Evolutionary conservation across 2,329 filamentous ascomycete genomes (phyloP).

Genomic region (Curvularia sp.): DNA sequence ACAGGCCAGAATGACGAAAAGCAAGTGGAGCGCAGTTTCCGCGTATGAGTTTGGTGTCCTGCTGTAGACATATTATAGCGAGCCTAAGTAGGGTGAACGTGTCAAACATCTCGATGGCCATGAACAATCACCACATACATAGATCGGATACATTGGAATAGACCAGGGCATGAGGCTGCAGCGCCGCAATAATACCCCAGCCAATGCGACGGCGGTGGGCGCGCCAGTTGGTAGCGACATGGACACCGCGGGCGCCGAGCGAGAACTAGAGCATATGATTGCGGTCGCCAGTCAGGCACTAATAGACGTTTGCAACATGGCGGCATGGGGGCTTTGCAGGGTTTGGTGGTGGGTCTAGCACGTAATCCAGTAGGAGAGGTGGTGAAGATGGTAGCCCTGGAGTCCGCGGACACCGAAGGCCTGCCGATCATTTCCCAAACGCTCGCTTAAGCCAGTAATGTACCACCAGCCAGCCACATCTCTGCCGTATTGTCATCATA

Average conservation of each 20-base stretch:
- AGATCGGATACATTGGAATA: constrained; percentile 4
- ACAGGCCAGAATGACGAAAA: neutral
- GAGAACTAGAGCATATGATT: neutral
- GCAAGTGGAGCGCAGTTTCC: neutral
- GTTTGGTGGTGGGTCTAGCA: neutral
- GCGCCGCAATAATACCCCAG: no score
- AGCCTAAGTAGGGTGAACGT: neutral
- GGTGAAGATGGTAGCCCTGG: neutral
- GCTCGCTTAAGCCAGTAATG: neutral
- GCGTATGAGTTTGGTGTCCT: neutral
- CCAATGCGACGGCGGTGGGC: neutral
- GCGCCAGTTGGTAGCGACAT: neutral
- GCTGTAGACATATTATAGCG: neutral
- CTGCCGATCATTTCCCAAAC: neutral
- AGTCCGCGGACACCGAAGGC: neutral
- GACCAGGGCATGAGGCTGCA: constrained; percentile 1
- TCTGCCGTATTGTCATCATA: no score
- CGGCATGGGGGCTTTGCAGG: neutral
- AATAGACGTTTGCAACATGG: neutral
- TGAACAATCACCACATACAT: neutral
- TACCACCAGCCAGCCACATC: neutral
- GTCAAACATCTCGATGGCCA: constrained; percentile 2
- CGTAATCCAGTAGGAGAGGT: neutral
- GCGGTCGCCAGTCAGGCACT: neutral
- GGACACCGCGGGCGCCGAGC: constrained; percentile 6